phyloP scores from a whole-genome alignment of 2,329 filamentous ascomycete species.

The Calonectria multiphialidica region DNA sequence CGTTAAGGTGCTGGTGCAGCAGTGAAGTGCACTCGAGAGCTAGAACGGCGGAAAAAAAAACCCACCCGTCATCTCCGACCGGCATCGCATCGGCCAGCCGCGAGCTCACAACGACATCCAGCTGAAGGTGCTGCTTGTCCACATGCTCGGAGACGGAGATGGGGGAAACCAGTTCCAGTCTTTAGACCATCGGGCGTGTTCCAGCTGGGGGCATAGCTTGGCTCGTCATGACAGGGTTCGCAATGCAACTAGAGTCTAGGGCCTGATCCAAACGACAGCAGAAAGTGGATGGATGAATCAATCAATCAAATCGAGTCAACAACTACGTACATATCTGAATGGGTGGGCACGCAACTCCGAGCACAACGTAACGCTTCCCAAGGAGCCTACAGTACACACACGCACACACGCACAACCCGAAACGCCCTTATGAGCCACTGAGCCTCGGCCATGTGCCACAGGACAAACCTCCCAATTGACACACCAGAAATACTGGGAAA shows the following conservation, averaged over 20 bases:
- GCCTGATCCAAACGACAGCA: not conserved
- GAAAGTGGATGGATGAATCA: not conserved
- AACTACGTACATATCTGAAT: not conserved
- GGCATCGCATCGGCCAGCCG: conserved; percentile 28
- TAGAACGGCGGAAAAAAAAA: not conserved
- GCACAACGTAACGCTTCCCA: conserved; percentile 6
- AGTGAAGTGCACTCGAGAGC: conserved; percentile 15
- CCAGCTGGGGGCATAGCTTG: not conserved
- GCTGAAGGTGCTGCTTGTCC: not conserved
- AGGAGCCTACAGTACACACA: not conserved
- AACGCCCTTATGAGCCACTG: conserved; percentile 9
- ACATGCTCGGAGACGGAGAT: conserved; percentile 10
- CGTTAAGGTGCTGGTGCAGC: conserved; percentile 1
- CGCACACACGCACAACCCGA: not conserved
- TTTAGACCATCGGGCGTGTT: conserved; percentile 4
- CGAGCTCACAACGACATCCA: not conserved
- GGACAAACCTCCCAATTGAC: not conserved
- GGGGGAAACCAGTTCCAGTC: conserved; percentile 8
- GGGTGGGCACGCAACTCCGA: conserved; percentile 2
- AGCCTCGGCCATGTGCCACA: conserved; percentile 11
- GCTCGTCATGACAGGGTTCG: conserved; percentile 4
- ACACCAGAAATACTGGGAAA: not conserved
- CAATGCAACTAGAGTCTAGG: not conserved
- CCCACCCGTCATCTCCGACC: conserved; percentile 42
- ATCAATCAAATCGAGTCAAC: not conserved